Percentiles rank a stretch among this genome's conserved stretches.
Conservation (phyloP, 495 filamentous ascomycete species). For the Hypomontagnella monticulosa region DNA sequence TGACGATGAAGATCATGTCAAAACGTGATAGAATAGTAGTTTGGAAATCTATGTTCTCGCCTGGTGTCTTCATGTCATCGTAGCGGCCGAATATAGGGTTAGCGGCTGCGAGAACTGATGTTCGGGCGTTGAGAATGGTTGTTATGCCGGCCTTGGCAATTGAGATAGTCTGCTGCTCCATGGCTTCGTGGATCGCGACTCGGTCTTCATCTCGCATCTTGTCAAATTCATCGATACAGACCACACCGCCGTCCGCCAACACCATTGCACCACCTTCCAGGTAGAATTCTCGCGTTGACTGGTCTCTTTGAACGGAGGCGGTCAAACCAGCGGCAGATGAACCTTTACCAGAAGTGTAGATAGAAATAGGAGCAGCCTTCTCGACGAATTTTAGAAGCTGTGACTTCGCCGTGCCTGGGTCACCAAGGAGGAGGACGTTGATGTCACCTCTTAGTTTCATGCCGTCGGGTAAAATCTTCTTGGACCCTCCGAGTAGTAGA, state of each 20-base stretch:
- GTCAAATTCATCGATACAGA: conserved; percentile 99
- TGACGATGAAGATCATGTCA: conserved; percentile 99
- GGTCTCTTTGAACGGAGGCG: conserved; percentile 94
- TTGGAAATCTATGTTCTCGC: conserved; percentile 99
- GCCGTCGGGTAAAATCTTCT: conserved; percentile 97
- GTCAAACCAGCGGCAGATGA: conserved; percentile 98
- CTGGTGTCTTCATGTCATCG: conserved; percentile 96
- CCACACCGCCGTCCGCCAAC: conserved; percentile 94
- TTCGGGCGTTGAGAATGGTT: conserved; percentile 95
- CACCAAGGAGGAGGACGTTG: conserved; percentile 96
- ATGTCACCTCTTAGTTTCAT: conserved; percentile 99
- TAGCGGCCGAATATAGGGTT: conserved; percentile 99
- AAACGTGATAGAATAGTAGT: conserved; percentile 98
- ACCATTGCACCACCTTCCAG: conserved; percentile 99
- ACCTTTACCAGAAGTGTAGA: conserved; percentile 99
- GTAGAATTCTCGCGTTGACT: conserved; percentile 93
- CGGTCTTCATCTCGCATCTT: conserved; percentile 99
- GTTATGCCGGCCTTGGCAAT: conserved; percentile 99
- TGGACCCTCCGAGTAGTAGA: conserved; percentile 92
- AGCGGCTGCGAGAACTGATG: conserved; percentile 93
- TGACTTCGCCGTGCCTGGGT: conserved; percentile 98
- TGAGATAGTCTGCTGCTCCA: conserved; percentile 99
- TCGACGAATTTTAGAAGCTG: conserved; percentile 98
- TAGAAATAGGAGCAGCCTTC: conserved; percentile 94
- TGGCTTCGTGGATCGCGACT: conserved; percentile 99